phyloP scores from a whole-genome alignment of 2,329 filamentous ascomycete species.

The Dothidotthia symphoricarpi region DNA sequence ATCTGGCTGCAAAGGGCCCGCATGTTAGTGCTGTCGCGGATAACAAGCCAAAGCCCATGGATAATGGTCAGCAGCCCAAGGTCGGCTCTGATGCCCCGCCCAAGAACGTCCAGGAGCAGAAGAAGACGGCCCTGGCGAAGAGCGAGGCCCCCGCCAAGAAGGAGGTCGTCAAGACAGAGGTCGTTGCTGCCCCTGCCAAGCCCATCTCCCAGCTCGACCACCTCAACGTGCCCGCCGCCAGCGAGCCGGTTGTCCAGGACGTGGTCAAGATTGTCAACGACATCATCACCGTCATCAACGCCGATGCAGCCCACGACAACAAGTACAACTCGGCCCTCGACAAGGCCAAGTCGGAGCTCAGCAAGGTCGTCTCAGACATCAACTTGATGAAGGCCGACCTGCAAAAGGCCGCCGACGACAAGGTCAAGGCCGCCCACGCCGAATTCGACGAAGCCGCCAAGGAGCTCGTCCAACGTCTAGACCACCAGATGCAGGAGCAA shows the following conservation, averaged over 20 bases:
- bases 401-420: constrained; percentile 68
- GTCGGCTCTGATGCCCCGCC: constrained; percentile 21
- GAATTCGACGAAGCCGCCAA: constrained; percentile 86
- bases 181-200: constrained; percentile 17
- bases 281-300: constrained; percentile 89
- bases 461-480: constrained; percentile 84
- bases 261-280: constrained; percentile 94
- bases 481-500: constrained; percentile 76
- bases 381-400: constrained; percentile 67
- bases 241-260: constrained; percentile 87
- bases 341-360: constrained; percentile 82
- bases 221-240: constrained; percentile 69
- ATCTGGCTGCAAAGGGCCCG: constrained; percentile 49
- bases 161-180: constrained; percentile 21
- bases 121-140: constrained; percentile 28
- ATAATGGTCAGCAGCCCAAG: constrained; percentile 22
- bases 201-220: constrained; percentile 67
- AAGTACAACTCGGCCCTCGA: constrained; percentile 76
- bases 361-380: constrained; percentile 76
- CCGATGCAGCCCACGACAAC: constrained; percentile 68
- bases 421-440: constrained; percentile 67
- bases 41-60: constrained; percentile 34
- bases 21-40: constrained; percentile 62
- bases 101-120: constrained; percentile 31
- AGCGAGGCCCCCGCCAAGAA: constrained; percentile 31